Conservation (phyloP, 495 filamentous ascomycete species). For the Penicillium herquei region DNA sequence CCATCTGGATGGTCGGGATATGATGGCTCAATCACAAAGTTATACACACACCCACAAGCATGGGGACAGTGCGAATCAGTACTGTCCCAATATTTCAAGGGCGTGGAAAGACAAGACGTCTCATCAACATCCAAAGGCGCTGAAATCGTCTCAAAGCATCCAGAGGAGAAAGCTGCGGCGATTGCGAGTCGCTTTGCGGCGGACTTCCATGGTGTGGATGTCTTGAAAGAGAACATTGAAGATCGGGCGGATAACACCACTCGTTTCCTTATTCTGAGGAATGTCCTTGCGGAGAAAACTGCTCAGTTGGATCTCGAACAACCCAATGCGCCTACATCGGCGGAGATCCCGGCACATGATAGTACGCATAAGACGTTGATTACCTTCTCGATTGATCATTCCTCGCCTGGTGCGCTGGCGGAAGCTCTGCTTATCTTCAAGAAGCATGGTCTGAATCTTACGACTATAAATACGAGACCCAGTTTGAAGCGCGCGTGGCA, state of each 20-base stretch:
- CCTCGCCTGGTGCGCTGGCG: constrained; percentile 75
- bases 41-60: constrained; percentile 93
- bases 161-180: constrained; percentile 61
- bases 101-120: constrained; percentile 76
- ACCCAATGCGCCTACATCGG: constrained; percentile 5
- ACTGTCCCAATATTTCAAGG: constrained; percentile 61
- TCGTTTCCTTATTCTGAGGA: constrained; percentile 75
- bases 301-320: constrained; percentile 20
- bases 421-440: constrained; percentile 78
- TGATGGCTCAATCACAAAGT: constrained; percentile 37
- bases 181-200: constrained; percentile 76
- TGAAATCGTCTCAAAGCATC: constrained; percentile 65
- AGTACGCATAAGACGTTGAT: constrained; percentile 66
- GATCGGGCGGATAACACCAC: constrained; percentile 83
- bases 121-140: constrained; percentile 83
- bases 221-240: constrained; percentile 75
- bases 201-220: constrained; percentile 58
- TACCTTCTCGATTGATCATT: constrained; percentile 77
- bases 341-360: constrained; percentile 13
- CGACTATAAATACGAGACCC: constrained; percentile 85
- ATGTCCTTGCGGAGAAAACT: constrained; percentile 31
- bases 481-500: constrained; percentile 75
- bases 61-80: constrained; percentile 91
- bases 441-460: constrained; percentile 70
- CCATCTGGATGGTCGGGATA: constrained; percentile 24